phyloP scores from a whole-genome alignment of 1,139 yeast species.

The Trichomonascaceae sp. region DNA sequence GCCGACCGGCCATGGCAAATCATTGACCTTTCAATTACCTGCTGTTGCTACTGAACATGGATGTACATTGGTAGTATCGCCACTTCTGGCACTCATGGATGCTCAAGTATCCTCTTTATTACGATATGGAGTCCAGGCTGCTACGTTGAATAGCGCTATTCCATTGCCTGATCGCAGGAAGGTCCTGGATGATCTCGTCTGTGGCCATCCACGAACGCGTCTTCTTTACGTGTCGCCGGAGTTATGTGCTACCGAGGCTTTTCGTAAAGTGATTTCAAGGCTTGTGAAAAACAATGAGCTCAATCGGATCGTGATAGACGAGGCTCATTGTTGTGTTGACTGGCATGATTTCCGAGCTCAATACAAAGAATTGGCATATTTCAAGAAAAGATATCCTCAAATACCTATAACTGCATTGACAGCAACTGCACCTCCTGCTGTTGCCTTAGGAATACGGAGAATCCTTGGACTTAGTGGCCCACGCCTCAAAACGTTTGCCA shows the following conservation, averaged over 20 bases:
- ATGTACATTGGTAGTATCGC: conserved; percentile 80
- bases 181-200: conserved; percentile 54
- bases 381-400: conserved; percentile 67
- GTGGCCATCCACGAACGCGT: conserved; percentile 50
- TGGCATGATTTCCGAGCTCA: conserved; percentile 99
- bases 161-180: conserved; percentile 53
- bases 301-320: conserved; percentile 91
- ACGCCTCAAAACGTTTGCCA: conserved; percentile 39
- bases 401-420: conserved; percentile 95
- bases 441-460: conserved; percentile 62
- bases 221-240: conserved; percentile 91
- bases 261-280: conserved; percentile 56
- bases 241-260: conserved; percentile 70
- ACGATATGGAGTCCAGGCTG: conserved; percentile 65
- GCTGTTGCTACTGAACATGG: conserved; percentile 53
- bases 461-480: conserved; percentile 33
- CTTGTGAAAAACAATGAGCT: conserved; percentile 52
- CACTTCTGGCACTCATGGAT: conserved; percentile 92
- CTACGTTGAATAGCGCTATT: conserved; percentile 78
- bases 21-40: conserved; percentile 91
- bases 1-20: conserved; percentile 99
- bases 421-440: conserved; percentile 94
- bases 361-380: conserved; percentile 71
- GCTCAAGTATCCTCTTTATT: conserved; percentile 86
- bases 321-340: conserved; percentile 96